phyloP scores from a whole-genome alignment of 352 stramenopile genomes.

The Globisporangium barbulae region DNA sequence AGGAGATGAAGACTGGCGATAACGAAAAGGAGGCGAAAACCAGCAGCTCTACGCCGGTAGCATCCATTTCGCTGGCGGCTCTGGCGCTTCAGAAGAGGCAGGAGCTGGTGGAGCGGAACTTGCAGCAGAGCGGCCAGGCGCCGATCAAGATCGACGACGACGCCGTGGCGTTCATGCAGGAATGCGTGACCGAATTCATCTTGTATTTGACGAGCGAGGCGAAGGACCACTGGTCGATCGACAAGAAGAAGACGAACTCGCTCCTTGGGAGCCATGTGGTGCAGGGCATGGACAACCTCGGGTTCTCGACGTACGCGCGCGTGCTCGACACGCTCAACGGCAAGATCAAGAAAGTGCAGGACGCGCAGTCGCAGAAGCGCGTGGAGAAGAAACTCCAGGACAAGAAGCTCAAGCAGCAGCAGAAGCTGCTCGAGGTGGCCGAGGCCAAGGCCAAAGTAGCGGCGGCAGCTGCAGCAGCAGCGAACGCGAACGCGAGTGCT shows the following conservation, averaged over 20 bases:
- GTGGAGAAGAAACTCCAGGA: slow-evolving; percentile 45
- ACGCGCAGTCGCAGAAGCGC: slow-evolving; percentile 55
- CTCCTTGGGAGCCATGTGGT: slow-evolving; percentile 64
- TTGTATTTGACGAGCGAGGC: slow-evolving; percentile 81
- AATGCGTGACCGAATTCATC: slow-evolving; percentile 84
- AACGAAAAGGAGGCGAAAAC: not conserved
- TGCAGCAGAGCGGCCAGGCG: slow-evolving; percentile 8
- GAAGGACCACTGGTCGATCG: slow-evolving; percentile 53
- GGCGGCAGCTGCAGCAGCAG: not conserved
- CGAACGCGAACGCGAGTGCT: not conserved
- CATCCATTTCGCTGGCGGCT: not conserved
- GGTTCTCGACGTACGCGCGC: slow-evolving; percentile 61
- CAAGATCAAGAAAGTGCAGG: slow-evolving; percentile 65
- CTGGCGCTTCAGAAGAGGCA: slow-evolving; percentile 8
- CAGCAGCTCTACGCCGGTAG: not conserved
- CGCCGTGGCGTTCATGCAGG: slow-evolving; percentile 74
- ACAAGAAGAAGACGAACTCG: slow-evolving; percentile 63
- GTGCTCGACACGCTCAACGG: slow-evolving; percentile 62
- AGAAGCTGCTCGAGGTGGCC: slow-evolving; percentile 23
- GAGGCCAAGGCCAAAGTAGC: slow-evolving; percentile 15
- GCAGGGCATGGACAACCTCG: slow-evolving; percentile 63
- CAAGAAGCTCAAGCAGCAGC: slow-evolving; percentile 26
- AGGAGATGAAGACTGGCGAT: slow-evolving; percentile 7
- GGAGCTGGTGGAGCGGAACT: not conserved
- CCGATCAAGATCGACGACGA: slow-evolving; percentile 78